These are phyloP conservation scores for Chrysoporthe cubensis DNA, from an alignment of 2,329 filamentous ascomycete species.

Conservation along the genomic window DNA sequence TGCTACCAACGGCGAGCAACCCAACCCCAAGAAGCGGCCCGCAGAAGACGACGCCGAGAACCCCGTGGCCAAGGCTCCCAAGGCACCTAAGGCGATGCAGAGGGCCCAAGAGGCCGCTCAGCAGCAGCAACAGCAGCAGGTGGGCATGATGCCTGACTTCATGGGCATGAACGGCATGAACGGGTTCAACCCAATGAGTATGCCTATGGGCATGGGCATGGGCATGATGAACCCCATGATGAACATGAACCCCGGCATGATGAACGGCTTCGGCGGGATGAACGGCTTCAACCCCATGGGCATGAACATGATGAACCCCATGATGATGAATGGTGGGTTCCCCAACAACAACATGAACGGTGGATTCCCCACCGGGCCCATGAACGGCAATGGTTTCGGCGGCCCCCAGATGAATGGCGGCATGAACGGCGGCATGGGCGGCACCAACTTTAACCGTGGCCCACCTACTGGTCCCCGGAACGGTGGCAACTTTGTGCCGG, in stretches of 20 bases:
- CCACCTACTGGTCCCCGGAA: conserved; percentile 28
- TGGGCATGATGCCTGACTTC: conserved; percentile 34
- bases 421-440: conserved; percentile 38
- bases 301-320: conserved; percentile 33
- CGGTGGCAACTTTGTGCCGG: conserved; percentile 31
- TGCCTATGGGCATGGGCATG: conserved; percentile 40
- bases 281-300: conserved; percentile 39
- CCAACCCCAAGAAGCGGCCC: conserved; percentile 73
- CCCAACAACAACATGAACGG: conserved; percentile 37
- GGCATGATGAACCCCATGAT: conserved; percentile 38
- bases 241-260: conserved; percentile 40
- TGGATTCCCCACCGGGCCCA: conserved; percentile 25
- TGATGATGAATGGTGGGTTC: conserved; percentile 39
- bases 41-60: conserved; percentile 74
- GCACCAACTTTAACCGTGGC: conserved; percentile 35
- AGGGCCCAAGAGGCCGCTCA: conserved; percentile 50
- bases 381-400: conserved; percentile 36
- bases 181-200: conserved; percentile 43
- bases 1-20: conserved; percentile 32
- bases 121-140: conserved; percentile 43
- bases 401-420: conserved; percentile 31
- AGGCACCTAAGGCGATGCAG: conserved; percentile 68
- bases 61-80: conserved; percentile 68
- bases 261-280: conserved; percentile 41
- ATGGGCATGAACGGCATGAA: conserved; percentile 47